Evolutionary conservation across 352 stramenopile genomes (phyloP), one percentile per base, ranked within the genome.

Genomic region (Globisporangium heterothallicum): DNA sequence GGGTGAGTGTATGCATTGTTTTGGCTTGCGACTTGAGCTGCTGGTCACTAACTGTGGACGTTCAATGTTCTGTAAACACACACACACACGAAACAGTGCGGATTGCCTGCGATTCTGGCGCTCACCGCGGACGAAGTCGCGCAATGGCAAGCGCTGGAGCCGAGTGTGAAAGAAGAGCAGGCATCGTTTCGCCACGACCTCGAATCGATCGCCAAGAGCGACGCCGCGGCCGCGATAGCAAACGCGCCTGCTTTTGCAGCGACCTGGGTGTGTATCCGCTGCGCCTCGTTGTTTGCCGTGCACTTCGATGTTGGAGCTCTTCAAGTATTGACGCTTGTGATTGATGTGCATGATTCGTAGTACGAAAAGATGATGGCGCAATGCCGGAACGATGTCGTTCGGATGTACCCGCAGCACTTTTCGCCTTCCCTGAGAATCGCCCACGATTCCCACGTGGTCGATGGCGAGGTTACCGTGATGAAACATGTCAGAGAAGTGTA

Each of bases 331-430:
- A 34, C 10, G 10, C 29, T 34, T 22, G 6, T 30, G 6, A 14
- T 4, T 16, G 25, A 16, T 40, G 8, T 34, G 7, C 19, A 18
- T 45, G 10, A 4, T 34, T 6, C 29, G 29, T 29, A 85, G 74
- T 78, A 76, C 38, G 56, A 72, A 7, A 51, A 57, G 12, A 68
- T 67, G 58, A 26, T 78, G n/a, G 55, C 62, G 9, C 63, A 68
- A 27, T 76, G 72, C 30, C 65, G 61, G 16, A 86, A 91, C 62
- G 71, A 87, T 45, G 67, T 82, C 26, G 72, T 72, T 48, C 77
- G 72, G 26, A 62, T 88, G 32, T 91, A 91, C 58, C 60, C 77
- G 18, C 65, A 68, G 10, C 83, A 74, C 50, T 91, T 83, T 55
- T 65, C 87, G 32, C 53, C 54, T 2, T 70, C 66, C n/a, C 13